Evolutionary conservation across 768 basidiomycete species (phyloP), one percentile per base, ranked within the genome.

Genomic region (Trametes coccinea): DNA sequence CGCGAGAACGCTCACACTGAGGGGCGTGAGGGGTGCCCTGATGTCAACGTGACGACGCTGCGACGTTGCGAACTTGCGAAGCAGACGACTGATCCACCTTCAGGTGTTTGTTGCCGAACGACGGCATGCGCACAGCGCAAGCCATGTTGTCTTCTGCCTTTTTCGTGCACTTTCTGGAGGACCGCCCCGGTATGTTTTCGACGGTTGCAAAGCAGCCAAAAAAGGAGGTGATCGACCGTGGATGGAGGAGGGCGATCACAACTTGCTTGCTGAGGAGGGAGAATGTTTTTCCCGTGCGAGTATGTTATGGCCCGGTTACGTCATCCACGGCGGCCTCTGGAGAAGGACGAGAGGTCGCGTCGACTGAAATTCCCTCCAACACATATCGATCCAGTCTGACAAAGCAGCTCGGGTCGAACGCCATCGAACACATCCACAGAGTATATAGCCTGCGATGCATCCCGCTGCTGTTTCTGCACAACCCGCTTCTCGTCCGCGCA

Each of bases 221-320:
- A 40, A 14, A 44, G 14, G 27, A 17, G 45, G 45, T 2, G 45
- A n/a, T 22, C 45, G 39, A 40, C 17, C 17, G 14, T 16, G 9
- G 43, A 14, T 44, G 8, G 43, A 44, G 13, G 5, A 37, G 22
- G 22, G 22, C 22, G 22, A 22, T 22, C 22, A 22, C 22, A 22
- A 22, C 22, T 22, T 37, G 34, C 22, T 22, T 37, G 34, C 34
- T 11, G 34, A 11, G 34, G 34, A 30, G 27, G 46, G 46, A 47
- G 27, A 29, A 22, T 8, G 17, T 16, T 8, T 27, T 29, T 14
- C 13, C 37, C 37, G 51, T 22, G 39, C 50, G 50, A 33, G 34
- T 51, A 34, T 17, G 50, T 17, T 53, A 22, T 53, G 51, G 37
- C 39, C 51, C 51, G 51, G 51, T 53, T 53, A 53, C 51, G 51